These are phyloP conservation scores for Naematelia encephala DNA, from an alignment of 768 basidiomycete species.

Conservation along the genomic window DNA sequence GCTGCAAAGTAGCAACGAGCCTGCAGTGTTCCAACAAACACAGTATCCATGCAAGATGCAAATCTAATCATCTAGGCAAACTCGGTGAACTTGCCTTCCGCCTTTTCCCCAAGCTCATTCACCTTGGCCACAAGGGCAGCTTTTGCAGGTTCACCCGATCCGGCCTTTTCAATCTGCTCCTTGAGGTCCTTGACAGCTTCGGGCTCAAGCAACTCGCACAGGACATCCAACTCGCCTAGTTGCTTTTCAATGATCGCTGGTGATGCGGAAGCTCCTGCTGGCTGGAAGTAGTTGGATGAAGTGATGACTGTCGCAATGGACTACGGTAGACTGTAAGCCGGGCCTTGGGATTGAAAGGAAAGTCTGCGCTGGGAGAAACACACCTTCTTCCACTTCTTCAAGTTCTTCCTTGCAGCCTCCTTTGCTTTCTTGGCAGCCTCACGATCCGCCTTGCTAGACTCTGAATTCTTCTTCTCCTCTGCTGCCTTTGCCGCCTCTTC, in stretches of 20 bases:
- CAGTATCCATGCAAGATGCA: not conserved
- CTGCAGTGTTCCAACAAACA: too few relatives aligned
- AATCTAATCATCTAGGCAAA: constrained; percentile 41
- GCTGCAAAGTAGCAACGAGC: not conserved
- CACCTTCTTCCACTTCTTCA: constrained; percentile 66
- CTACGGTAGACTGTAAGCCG: constrained; percentile 17
- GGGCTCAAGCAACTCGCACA: constrained; percentile 51
- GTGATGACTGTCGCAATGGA: constrained; percentile 52
- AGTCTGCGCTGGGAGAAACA: constrained; percentile 10
- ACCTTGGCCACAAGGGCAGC: constrained; percentile 42
- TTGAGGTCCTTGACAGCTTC: constrained; percentile 52
- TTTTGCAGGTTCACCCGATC: constrained; percentile 48
- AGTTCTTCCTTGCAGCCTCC: constrained; percentile 58
- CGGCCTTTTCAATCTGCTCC: constrained; percentile 51
- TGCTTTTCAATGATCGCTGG: constrained; percentile 52
- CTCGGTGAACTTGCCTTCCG: constrained; percentile 49
- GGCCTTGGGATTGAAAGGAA: constrained; percentile 42
- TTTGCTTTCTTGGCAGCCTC: constrained; percentile 65
- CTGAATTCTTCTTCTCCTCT: constrained; percentile 59
- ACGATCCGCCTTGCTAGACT: constrained; percentile 48
- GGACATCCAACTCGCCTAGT: constrained; percentile 52
- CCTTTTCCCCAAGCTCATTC: constrained; percentile 37
- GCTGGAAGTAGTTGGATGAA: constrained; percentile 54
- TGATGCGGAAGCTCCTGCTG: constrained; percentile 48
- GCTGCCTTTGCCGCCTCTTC: constrained; percentile 65